Evolutionary conservation across 1,284 basidiomycete species (phyloP).

Genomic region (Tausonia pullulans): DNA sequence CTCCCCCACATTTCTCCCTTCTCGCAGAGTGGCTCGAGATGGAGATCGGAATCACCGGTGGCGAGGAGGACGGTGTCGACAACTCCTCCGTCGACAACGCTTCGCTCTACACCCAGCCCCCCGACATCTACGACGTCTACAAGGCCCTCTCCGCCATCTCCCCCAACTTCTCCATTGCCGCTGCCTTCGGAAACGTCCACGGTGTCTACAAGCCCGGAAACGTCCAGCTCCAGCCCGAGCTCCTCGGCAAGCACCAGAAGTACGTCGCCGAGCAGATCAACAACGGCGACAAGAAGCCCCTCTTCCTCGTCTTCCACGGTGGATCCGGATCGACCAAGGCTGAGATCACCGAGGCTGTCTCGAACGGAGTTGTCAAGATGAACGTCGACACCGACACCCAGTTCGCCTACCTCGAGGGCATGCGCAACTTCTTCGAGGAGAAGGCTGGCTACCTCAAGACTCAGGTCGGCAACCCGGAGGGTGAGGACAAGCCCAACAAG

Average conservation of each 20-base stretch:
- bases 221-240: constrained; percentile 81
- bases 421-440: constrained; percentile 73
- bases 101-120: constrained; percentile 92
- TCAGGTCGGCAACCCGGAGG: constrained; percentile 92
- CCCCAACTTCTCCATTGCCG: constrained; percentile 93
- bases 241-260: constrained; percentile 84
- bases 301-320: constrained; percentile 99
- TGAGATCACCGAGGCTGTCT: constrained; percentile 87
- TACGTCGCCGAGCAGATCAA: constrained; percentile 63
- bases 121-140: constrained; percentile 91
- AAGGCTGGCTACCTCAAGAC: constrained; percentile 76
- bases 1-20: not conserved
- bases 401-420: constrained; percentile 81
- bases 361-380: constrained; percentile 77
- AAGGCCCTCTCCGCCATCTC: constrained; percentile 69
- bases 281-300: constrained; percentile 54
- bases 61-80: constrained; percentile 98
- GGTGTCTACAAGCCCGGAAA: constrained; percentile 93
- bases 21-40: constrained; percentile 86
- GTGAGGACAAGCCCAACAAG: constrained; percentile 92
- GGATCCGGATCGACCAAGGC: constrained; percentile 95
- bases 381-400: constrained; percentile 53
- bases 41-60: constrained; percentile 99
- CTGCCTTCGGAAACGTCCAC: constrained; percentile 90
- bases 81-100: constrained; percentile 91